Percentiles rank a stretch among this genome's conserved stretches.
These are phyloP conservation scores for Pilaira anomala DNA, from an alignment of 192 early-diverging fungal genomes.

Conservation along the genomic window DNA sequence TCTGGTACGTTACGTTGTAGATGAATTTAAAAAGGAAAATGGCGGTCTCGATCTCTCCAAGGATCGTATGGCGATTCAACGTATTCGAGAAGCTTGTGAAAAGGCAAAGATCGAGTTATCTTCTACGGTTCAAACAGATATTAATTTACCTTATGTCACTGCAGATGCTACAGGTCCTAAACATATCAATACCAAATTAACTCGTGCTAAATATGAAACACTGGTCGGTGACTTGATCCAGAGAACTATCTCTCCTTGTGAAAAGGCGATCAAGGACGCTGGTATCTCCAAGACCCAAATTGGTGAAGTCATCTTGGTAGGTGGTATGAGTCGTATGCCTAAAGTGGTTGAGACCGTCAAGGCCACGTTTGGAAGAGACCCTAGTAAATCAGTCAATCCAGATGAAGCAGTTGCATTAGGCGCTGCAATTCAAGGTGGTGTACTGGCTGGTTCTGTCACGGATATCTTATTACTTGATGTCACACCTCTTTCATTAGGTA, in stretches of 20 bases:
- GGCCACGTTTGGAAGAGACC: conserved; percentile 80
- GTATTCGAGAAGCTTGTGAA: conserved; percentile 87
- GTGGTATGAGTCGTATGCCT: conserved; percentile 96
- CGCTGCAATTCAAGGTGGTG: conserved; percentile 95
- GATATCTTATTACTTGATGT: conserved; percentile 94
- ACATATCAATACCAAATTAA: conserved; percentile 90
- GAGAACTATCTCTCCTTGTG: conserved; percentile 82
- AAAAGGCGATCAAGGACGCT: conserved; percentile 88
- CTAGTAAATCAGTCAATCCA: conserved; percentile 92
- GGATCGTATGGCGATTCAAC: conserved; percentile 88
- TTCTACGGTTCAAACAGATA: conserved; percentile 85
- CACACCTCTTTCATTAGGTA: conserved; percentile 93
- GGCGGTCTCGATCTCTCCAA: conserved; percentile 71
- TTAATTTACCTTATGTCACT: conserved; percentile 96
- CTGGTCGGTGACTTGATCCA: conserved; percentile 71
- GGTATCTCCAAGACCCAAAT: conserved; percentile 70
- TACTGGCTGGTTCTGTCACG: conserved; percentile 86
- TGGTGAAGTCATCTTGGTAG: conserved; percentile 93
- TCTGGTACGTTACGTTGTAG: conserved; percentile 68
- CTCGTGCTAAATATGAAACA: conserved; percentile 78
- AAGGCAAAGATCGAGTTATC: conserved; percentile 95
- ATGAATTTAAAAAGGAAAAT: conserved; percentile 80
- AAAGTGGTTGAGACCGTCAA: conserved; percentile 90
- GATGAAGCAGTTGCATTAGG: conserved; percentile 97
- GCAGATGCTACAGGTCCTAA: conserved; percentile 86